phyloP scores from a whole-genome alignment of 2,329 filamentous ascomycete species.

The Neofusicoccum umdonicola region DNA sequence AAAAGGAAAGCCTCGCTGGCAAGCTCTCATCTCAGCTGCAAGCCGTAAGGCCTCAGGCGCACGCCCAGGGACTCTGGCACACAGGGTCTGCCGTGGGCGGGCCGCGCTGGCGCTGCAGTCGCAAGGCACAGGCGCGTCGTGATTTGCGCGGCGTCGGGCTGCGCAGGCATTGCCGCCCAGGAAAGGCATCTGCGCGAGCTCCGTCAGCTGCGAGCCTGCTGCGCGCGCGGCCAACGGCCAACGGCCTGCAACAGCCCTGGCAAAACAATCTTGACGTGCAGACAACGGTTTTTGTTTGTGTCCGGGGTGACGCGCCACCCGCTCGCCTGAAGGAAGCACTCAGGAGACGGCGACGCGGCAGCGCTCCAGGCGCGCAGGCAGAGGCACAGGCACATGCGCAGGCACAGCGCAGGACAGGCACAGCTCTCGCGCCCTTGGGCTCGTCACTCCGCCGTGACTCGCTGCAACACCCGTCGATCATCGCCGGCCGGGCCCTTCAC shows the following conservation, averaged over 20 bases:
- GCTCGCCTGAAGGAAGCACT: slow-evolving; percentile 12
- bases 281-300: slow-evolving; percentile 1
- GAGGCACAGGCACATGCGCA: not conserved
- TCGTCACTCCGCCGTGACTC: slow-evolving; percentile 12
- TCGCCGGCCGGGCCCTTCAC: slow-evolving; percentile 9
- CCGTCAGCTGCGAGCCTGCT: not conserved
- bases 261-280: slow-evolving; percentile 7
- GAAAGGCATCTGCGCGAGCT: not conserved
- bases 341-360: slow-evolving; percentile 12
- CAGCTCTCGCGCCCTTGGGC: not conserved
- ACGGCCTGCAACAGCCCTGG: not conserved
- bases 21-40: too few species aligned
- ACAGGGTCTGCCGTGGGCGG: not conserved
- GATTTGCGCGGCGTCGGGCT: not conserved
- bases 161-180: not conserved
- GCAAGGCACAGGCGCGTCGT: slow-evolving; percentile 8
- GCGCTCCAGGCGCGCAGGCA: not conserved
- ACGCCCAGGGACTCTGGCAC: too few species aligned
- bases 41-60: too few species aligned
- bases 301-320: not conserved
- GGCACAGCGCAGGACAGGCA: not conserved
- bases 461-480: slow-evolving; percentile 17
- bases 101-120: not conserved
- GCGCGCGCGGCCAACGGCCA: not conserved
- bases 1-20: too few species aligned